A percentile compares a stretch with the other conserved stretches of the same genome.
These are phyloP conservation scores for Fraxinus sp. DNA, from an alignment of 305 asterid species.

Conservation along the genomic window DNA sequence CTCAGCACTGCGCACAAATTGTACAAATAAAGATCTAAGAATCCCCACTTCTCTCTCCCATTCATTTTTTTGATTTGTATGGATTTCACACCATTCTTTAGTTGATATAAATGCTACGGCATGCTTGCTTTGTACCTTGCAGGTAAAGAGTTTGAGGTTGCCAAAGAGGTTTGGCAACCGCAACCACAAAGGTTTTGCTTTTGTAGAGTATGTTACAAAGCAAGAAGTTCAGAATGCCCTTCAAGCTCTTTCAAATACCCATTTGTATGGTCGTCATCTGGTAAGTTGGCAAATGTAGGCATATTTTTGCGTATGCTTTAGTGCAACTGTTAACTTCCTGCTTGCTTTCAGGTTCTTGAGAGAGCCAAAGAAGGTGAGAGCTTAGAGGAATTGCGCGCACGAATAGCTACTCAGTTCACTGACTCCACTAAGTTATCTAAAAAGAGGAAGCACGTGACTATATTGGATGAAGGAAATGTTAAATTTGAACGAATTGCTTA, in stretches of 20 bases:
- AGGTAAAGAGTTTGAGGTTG: constrained; percentile 79
- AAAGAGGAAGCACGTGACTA: constrained; percentile 59
- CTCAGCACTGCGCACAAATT: no score
- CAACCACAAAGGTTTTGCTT: constrained; percentile 87
- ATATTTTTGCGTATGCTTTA: not conserved
- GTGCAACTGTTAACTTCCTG: constrained; percentile 6
- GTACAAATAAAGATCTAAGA: no score
- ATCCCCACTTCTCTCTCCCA: no score
- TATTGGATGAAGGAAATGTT: constrained; percentile 55
- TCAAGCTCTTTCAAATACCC: constrained; percentile 70
- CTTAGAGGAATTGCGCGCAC: constrained; percentile 79
- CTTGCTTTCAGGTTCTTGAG: constrained; percentile 66
- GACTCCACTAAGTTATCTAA: constrained; percentile 54
- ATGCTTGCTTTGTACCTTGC: constrained; percentile 16
- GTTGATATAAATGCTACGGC: no score
- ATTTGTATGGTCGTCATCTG: constrained; percentile 93
- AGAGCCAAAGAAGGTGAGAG: constrained; percentile 92
- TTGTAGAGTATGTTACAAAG: constrained; percentile 77
- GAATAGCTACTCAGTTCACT: constrained; percentile 76
- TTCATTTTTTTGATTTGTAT: no score
- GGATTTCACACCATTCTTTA: no score
- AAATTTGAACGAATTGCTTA: constrained; percentile 47
- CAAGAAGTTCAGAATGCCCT: constrained; percentile 87
- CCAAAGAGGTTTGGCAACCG: constrained; percentile 58
- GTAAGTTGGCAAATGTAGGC: constrained; percentile 38